A percentile compares a stretch with the other conserved stretches of the same genome.
Conservation (phyloP, 176 grass and related monocot genomes). For the Zoysia pacifica region DNA sequence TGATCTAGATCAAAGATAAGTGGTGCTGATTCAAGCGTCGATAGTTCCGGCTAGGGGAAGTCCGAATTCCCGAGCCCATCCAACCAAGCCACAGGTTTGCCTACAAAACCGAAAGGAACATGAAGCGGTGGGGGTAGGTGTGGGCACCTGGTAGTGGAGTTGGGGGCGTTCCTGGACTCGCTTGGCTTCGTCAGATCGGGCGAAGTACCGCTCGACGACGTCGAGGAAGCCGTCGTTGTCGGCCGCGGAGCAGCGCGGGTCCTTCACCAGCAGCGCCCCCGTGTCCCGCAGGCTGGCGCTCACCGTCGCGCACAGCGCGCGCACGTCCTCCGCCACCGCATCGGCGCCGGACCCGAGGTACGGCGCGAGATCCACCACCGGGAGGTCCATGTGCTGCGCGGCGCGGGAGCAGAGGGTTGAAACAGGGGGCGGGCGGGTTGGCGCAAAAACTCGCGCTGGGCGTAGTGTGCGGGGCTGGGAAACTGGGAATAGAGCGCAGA, state of each 20-base stretch:
- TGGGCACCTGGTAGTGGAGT: slow-evolving; percentile 84
- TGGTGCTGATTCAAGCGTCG: neutral
- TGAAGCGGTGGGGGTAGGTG: neutral
- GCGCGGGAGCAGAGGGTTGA: slow-evolving; percentile 52
- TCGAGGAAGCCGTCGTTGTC: slow-evolving; percentile 95
- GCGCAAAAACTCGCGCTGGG: neutral
- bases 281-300: slow-evolving; percentile 82
- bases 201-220: slow-evolving; percentile 94
- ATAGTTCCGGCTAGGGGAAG: neutral
- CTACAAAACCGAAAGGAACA: neutral
- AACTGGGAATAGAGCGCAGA: neutral
- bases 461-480: no score
- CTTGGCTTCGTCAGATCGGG: slow-evolving; percentile 76
- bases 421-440: neutral
- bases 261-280: slow-evolving; percentile 89
- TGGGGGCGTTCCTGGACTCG: slow-evolving; percentile 85
- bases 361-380: slow-evolving; percentile 84
- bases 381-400: slow-evolving; percentile 64
- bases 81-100: neutral
- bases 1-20: slow-evolving; percentile 1
- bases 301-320: slow-evolving; percentile 74
- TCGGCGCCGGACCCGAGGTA: slow-evolving; percentile 49
- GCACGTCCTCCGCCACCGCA: slow-evolving; percentile 37
- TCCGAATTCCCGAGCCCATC: neutral
- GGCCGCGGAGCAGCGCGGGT: slow-evolving; percentile 81